Percentiles rank a stretch among this genome's conserved stretches.
These are phyloP conservation scores for Coniochaeta sp. DNA, from an alignment of 2,329 filamentous ascomycete genomes.

Conservation along the genomic window DNA sequence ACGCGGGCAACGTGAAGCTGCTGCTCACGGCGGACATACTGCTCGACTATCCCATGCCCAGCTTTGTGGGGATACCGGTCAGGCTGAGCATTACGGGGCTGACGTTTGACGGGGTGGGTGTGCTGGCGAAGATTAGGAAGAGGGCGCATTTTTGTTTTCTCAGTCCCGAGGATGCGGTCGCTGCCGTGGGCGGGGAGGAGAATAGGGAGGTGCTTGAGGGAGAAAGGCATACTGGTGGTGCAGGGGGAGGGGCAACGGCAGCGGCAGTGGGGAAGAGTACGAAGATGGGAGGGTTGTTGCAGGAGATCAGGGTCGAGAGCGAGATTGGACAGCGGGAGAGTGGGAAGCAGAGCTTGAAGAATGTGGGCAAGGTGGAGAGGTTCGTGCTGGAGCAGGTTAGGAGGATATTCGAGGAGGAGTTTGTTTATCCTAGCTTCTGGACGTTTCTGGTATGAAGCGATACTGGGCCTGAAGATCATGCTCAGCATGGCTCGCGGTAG, in stretches of 20 bases:
- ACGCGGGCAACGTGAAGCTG: slow-evolving; percentile 79
- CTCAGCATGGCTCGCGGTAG: too few relatives aligned
- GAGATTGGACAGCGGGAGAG: slow-evolving; percentile 91
- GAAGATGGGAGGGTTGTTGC: slow-evolving; percentile 67
- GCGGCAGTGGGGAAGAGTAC: slow-evolving; percentile 6
- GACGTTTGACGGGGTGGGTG: slow-evolving; percentile 90
- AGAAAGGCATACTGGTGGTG: slow-evolving; percentile 21
- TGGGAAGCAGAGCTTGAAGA: slow-evolving; percentile 92
- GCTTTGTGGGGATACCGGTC: slow-evolving; percentile 91
- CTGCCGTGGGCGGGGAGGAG: slow-evolving; percentile 52
- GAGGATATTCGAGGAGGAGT: slow-evolving; percentile 96
- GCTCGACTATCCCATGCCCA: slow-evolving; percentile 96
- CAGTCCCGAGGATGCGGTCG: slow-evolving; percentile 81
- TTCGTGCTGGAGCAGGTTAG: slow-evolving; percentile 96
- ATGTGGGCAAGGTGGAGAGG: slow-evolving; percentile 96
- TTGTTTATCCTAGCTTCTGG: slow-evolving; percentile 98
- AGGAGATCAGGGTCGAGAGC: slow-evolving; percentile 93
- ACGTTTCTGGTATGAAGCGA: slow-evolving; percentile 91
- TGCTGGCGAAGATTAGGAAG: slow-evolving; percentile 84
- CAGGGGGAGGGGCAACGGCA: too few relatives aligned
- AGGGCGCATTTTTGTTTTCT: slow-evolving; percentile 91
- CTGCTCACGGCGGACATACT: slow-evolving; percentile 91
- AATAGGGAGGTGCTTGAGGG: slow-evolving; percentile 24
- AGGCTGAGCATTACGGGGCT: slow-evolving; percentile 92
- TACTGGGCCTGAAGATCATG: too few relatives aligned